Evolutionary conservation across 805 yeast genomes (phyloP), one percentile per base, ranked within the genome.

Genomic region (Lachancea cidri): DNA sequence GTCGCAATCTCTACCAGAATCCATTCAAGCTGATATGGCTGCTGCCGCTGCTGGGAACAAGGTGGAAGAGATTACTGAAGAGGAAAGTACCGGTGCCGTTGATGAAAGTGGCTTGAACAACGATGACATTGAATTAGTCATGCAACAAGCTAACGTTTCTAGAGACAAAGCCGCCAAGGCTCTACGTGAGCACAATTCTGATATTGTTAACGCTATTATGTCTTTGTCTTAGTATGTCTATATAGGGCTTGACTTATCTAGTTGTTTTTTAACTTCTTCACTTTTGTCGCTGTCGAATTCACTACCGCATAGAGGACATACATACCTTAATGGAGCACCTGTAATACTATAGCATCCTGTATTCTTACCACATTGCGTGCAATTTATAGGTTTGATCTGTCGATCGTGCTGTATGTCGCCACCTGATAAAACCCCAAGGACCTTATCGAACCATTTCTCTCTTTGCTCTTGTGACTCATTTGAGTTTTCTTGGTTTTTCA

Each of bases 171-270:
- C 98, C 52, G 86, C 79, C 58, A 84, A 83, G 68, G 95, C 97
- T 57, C 77, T 93, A 68, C 83, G 76, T 67, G 82, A 77, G 54
- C 87, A 89, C 75, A 77, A 85, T 58, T 88, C 89, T 68, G 98
- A 93, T 68, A 81, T 93, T 71, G 97, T 93, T 65, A 88, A 89
- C 66, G 91, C 98, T 55, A 87, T 91, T 68, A 86, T 91, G 95
- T 80, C 84, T 52, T 74, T 83, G 67, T 66, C 74, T 33, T 58
- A 55, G 42, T 35, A 33, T 43, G 8, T 17, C 34, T 15, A 34
- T 14, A 29, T 31, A 18, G 16, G 29, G 34, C 14, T 31, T 29
- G 30, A 13, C 15, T 22, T 11, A 14, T 20, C 20, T 34, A 17
- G 30, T 19, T 35, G 33, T 33, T 30, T 19, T 7, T 35, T 19